phyloP scores from a whole-genome alignment of 2,329 filamentous ascomycete genomes.

The Fusarium secorum region DNA sequence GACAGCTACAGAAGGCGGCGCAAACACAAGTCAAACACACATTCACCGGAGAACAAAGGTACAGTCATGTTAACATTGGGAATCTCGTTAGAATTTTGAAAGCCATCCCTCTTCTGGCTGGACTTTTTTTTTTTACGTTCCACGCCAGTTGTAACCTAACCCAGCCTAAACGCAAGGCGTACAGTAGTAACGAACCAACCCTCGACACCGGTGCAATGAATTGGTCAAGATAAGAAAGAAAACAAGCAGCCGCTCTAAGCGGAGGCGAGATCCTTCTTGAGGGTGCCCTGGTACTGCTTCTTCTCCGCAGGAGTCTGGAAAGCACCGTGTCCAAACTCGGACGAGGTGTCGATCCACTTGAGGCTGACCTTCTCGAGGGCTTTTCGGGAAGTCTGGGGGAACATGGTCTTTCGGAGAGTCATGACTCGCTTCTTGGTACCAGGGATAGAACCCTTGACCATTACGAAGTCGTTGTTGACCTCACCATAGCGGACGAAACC shows the following conservation, averaged over 20 bases:
- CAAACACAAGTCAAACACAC: neutral
- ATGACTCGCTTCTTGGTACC: constrained; percentile 99
- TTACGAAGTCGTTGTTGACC: constrained; percentile 98
- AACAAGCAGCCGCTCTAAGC: constrained; percentile 52
- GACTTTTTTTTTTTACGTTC: constrained; percentile 47
- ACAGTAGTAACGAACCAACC: constrained; percentile 49
- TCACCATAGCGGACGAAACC: constrained; percentile 99
- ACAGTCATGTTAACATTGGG: constrained; percentile 44
- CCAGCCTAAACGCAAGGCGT: constrained; percentile 48
- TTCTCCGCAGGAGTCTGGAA: constrained; percentile 99
- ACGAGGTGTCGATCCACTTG: constrained; percentile 99
- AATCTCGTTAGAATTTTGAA: constrained; percentile 47
- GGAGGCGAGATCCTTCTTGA: constrained; percentile 91
- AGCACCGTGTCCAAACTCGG: constrained; percentile 99
- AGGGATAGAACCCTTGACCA: constrained; percentile 97
- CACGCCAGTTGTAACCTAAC: constrained; percentile 48
- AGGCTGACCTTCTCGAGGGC: constrained; percentile 99
- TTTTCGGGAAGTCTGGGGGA: constrained; percentile 92
- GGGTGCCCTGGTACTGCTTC: constrained; percentile 94
- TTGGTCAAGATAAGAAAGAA: constrained; percentile 54
- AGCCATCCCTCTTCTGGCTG: constrained; percentile 48
- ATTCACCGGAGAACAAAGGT: constrained; percentile 19
- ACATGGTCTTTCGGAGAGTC: constrained; percentile 99
- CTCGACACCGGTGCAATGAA: constrained; percentile 64
- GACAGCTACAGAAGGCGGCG: neutral